Evolutionary conservation across 1,139 yeast species (phyloP), one percentile per base, ranked within the genome.

Genomic region (Arxiozyma bovina): DNA sequence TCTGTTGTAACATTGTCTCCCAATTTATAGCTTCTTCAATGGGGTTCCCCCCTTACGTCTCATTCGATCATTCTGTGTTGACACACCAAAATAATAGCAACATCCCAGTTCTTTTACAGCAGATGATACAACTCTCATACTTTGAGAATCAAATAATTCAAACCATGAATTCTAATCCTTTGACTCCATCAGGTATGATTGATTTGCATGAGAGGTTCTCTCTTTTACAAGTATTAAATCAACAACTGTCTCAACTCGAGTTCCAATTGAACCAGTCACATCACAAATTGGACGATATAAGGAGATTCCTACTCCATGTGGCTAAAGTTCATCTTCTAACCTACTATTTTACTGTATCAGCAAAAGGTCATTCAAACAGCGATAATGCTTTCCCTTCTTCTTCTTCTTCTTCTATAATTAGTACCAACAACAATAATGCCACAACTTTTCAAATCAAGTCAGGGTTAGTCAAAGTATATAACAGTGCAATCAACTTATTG

Each of bases 11-110:
- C 66, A 79, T 87, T 38, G 95, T 88, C 0, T 85, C 96, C 1
- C 98, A 93, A 70, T 80, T 86, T 4, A 85, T 91, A 56, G 96
- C 96, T 1, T 83, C 96, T 1, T 86, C 95, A 11, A 90, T 90
- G 71, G 99, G 99, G 21, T 90, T 87, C 66, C 98, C 98, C 0
- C 89, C 96, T 0, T 89, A 90, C 69, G 90, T 87, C 1, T 88
- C 84, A 57, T 88, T 90, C 66, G 96, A 88, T 66, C 79, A 87
- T 20, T 79, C 91, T 0, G 80, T 42, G 12, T 17, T 49, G 17
- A 27, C 34, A 27, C 17, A 22, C 23, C 18, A 42, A 18, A 17
- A 17, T 17, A 27, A 40, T 18, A 25, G 21, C 11, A 17, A 72
- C n/a, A 72, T 89, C 21, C 90, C 96, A 0, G 70, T 72, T 41